Evolutionary conservation across 805 yeast genomes (phyloP).

Genomic region (Kuraishia molischiana): DNA sequence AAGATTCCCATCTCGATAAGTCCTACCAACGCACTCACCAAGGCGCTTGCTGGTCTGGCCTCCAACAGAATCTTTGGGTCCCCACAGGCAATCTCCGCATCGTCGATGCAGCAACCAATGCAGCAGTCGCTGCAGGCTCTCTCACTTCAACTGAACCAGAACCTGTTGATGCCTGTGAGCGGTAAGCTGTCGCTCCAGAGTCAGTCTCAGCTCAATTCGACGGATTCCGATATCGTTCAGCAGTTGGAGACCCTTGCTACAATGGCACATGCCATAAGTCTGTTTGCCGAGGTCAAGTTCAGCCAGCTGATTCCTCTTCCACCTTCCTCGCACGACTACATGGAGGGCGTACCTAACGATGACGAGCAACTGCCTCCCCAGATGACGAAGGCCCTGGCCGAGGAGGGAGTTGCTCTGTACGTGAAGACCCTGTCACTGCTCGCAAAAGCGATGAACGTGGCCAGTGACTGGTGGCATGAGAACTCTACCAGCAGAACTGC

Average conservation of each 20-base stretch:
- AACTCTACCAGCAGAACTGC: conserved; percentile 22
- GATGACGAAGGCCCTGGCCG: conserved; percentile 52
- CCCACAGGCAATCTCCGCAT: not conserved
- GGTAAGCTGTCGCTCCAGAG: not conserved
- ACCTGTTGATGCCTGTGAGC: not conserved
- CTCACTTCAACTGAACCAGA: not conserved
- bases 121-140: not conserved
- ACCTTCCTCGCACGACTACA: conserved; percentile 26
- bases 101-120: not conserved
- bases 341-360: conserved; percentile 10
- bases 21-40: conserved; percentile 82
- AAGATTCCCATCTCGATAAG: conserved; percentile 59
- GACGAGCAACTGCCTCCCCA: conserved; percentile 43
- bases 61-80: conserved; percentile 77
- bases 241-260: conserved; percentile 72
- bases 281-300: conserved; percentile 87
- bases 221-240: conserved; percentile 27
- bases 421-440: conserved; percentile 75
- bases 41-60: conserved; percentile 72
- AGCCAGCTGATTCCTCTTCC: conserved; percentile 76
- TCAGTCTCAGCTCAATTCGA: conserved; percentile 10
- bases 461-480: conserved; percentile 85
- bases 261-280: conserved; percentile 79
- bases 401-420: conserved; percentile 80
- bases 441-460: conserved; percentile 78